These are phyloP conservation scores for Trametes meyenii DNA, from an alignment of 768 basidiomycete species.

Conservation along the genomic window DNA sequence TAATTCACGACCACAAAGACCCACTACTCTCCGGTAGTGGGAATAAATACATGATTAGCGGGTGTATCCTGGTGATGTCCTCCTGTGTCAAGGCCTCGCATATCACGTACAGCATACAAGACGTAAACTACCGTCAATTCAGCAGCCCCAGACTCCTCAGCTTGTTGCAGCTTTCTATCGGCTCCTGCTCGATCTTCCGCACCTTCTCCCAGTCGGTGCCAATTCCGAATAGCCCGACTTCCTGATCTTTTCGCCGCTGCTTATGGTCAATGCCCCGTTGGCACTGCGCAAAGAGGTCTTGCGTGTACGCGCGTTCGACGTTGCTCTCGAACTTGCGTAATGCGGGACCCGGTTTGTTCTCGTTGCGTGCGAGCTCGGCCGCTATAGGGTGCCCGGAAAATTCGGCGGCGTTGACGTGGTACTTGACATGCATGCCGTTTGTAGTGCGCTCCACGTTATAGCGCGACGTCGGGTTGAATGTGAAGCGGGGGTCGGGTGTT, in stretches of 20 bases:
- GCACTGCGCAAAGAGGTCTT: constrained; percentile 71
- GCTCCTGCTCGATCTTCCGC: constrained; percentile 67
- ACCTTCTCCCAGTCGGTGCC: constrained; percentile 95
- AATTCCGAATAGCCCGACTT: constrained; percentile 87
- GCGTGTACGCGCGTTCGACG: constrained; percentile 77
- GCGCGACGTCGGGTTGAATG: constrained; percentile 62
- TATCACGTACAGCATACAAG: constrained; percentile 14
- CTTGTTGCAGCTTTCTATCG: constrained; percentile 76
- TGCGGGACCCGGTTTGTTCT: constrained; percentile 35
- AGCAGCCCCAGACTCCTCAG: constrained; percentile 64
- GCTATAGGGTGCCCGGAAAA: constrained; percentile 82
- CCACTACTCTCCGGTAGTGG: no score
- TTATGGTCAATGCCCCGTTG: constrained; percentile 67
- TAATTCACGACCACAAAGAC: no score
- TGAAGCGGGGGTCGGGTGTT: constrained; percentile 78
- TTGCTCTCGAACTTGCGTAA: constrained; percentile 71
- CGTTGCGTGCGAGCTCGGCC: constrained; percentile 58
- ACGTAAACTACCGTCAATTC: constrained; percentile 34
- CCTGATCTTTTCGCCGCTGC: constrained; percentile 70
- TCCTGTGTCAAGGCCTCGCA: neutral
- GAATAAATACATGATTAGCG: constrained; percentile 25
- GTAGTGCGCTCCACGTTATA: constrained; percentile 78
- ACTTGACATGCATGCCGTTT: constrained; percentile 66
- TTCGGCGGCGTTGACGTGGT: constrained; percentile 82
- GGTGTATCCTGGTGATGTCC: constrained; percentile 13